Conservation (phyloP, 768 basidiomycete genomes). For the Boletus coccyginus region DNA sequence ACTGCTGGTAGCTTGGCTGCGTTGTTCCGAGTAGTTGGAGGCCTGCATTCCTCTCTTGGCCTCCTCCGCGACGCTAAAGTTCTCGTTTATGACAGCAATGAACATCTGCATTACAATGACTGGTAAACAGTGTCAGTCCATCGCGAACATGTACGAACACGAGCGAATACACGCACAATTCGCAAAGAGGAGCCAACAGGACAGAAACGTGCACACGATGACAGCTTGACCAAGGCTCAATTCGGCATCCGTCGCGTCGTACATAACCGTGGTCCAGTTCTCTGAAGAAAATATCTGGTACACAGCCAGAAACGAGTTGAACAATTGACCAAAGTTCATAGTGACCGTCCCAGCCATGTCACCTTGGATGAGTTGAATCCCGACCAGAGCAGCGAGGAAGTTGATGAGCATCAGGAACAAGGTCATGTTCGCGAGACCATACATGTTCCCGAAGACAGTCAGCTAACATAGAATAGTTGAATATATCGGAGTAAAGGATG, state of each 20-base stretch:
- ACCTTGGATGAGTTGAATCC: slow-evolving; percentile 82
- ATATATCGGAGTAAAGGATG: slow-evolving; percentile 3
- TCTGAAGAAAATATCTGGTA: slow-evolving; percentile 93
- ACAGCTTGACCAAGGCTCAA: slow-evolving; percentile 62
- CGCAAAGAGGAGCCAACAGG: slow-evolving; percentile 86
- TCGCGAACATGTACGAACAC: background rate
- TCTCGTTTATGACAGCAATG: slow-evolving; percentile 96
- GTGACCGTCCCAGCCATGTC: slow-evolving; percentile 54
- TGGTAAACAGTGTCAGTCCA: slow-evolving; percentile 29
- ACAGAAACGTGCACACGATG: slow-evolving; percentile 68
- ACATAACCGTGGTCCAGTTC: slow-evolving; percentile 85
- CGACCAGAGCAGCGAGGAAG: slow-evolving; percentile 78
- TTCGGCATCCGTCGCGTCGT: slow-evolving; percentile 61
- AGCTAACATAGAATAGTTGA: slow-evolving; percentile 42
- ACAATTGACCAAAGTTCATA: slow-evolving; percentile 80
- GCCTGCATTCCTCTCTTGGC: slow-evolving; percentile 82
- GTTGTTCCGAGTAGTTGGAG: slow-evolving; percentile 60
- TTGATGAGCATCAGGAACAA: slow-evolving; percentile 88
- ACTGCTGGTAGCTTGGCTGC: slow-evolving; percentile 45
- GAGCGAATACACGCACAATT: slow-evolving; percentile 60
- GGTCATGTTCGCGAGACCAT: slow-evolving; percentile 88
- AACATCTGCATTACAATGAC: slow-evolving; percentile 95
- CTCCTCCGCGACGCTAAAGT: slow-evolving; percentile 91
- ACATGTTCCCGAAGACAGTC: slow-evolving; percentile 89
- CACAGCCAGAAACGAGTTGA: slow-evolving; percentile 80